Percentiles rank a stretch among this genome's conserved stretches.
These are phyloP conservation scores for Lithospermum erythrorhizon DNA, from an alignment of 257 asterid species.

Conservation along the genomic window DNA sequence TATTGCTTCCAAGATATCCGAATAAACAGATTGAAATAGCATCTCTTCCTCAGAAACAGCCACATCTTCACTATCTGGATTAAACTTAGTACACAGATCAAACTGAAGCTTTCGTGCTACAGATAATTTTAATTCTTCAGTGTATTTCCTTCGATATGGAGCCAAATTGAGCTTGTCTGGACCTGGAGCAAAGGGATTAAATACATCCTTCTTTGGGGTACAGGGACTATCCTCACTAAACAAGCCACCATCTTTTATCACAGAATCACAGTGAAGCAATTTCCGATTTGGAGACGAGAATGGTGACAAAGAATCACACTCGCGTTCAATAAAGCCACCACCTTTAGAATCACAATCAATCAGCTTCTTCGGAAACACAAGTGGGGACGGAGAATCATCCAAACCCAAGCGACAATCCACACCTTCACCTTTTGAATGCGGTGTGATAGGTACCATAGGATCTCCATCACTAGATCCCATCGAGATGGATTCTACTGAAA, in stretches of 20 bases:
- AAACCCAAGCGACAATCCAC: background rate
- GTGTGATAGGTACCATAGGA: background rate
- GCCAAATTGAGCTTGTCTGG: slow-evolving; percentile 34
- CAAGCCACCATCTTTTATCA: background rate
- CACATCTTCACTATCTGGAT: background rate
- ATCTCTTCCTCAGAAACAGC: slow-evolving; percentile 24
- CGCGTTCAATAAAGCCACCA: background rate
- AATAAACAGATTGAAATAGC: slow-evolving; percentile 27
- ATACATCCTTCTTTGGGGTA: slow-evolving; percentile 30
- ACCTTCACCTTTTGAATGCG: background rate
- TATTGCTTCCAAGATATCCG: slow-evolving; percentile 30
- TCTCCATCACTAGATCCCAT: background rate
- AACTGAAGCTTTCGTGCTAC: slow-evolving; percentile 34
- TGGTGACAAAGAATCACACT: background rate
- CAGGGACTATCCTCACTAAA: background rate
- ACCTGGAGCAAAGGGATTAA: slow-evolving; percentile 51
- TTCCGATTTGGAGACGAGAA: background rate
- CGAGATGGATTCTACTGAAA: background rate
- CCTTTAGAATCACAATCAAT: background rate
- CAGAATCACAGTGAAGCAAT: background rate
- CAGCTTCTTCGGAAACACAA: background rate
- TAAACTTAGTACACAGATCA: slow-evolving; percentile 3
- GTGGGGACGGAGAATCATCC: background rate
- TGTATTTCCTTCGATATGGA: slow-evolving; percentile 24
- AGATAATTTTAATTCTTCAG: slow-evolving; percentile 17